Evolutionary conservation across 2,329 filamentous ascomycete genomes (phyloP).

Genomic region (Neoarthrinium moseri): DNA sequence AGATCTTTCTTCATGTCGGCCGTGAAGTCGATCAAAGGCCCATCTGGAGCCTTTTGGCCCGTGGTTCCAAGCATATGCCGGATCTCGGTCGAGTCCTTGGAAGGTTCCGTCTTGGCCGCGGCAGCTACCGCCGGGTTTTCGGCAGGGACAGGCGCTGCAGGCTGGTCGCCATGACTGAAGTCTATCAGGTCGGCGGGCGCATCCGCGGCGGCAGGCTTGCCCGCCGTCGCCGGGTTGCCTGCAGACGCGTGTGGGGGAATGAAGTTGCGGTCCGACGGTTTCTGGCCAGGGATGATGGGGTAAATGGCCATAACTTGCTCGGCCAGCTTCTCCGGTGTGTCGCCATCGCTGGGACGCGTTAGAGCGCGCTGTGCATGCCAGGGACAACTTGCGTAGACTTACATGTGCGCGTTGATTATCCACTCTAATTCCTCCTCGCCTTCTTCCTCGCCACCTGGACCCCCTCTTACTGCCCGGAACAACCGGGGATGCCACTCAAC

Average conservation of each 20-base stretch:
- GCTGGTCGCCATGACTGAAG: slow-evolving; percentile 45
- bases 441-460: slow-evolving; percentile 69
- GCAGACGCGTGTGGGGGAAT: slow-evolving; percentile 48
- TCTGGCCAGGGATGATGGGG: slow-evolving; percentile 79
- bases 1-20: slow-evolving; percentile 51
- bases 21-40: slow-evolving; percentile 56
- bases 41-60: slow-evolving; percentile 41
- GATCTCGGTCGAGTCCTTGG: slow-evolving; percentile 36
- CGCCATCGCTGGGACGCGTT: slow-evolving; percentile 43
- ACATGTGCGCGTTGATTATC: slow-evolving; percentile 90
- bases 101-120: slow-evolving; percentile 6
- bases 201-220: slow-evolving; percentile 14
- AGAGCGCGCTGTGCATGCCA: slow-evolving; percentile 15
- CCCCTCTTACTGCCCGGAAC: slow-evolving; percentile 74
- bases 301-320: slow-evolving; percentile 86
- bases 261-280: slow-evolving; percentile 49
- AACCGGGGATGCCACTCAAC: slow-evolving; percentile 86
- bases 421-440: slow-evolving; percentile 90
- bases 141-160: slow-evolving; percentile 8
- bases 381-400: slow-evolving; percentile 22
- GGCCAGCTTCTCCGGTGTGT: slow-evolving; percentile 66
- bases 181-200: slow-evolving; percentile 52
- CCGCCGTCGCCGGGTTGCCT: slow-evolving; percentile 16
- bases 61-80: slow-evolving; percentile 44
- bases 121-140: slow-evolving; percentile 12